Evolutionary conservation across 305 asterid species (phyloP).

Genomic region (Fraxinus greggii): DNA sequence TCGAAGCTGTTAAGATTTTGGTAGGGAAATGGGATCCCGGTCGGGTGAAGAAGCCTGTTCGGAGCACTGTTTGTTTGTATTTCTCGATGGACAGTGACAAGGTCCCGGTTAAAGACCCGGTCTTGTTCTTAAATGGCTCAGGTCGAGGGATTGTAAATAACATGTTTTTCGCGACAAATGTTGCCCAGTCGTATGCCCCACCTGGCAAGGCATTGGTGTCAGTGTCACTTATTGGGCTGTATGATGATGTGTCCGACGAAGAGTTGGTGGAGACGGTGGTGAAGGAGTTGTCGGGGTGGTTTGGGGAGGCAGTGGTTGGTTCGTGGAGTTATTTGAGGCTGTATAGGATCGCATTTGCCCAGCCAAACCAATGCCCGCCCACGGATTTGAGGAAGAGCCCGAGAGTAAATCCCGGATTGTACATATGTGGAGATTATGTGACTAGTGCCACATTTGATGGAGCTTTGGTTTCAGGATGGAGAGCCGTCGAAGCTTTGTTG

Average conservation of each 20-base stretch:
- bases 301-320: constrained; percentile 53
- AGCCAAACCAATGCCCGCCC: constrained; percentile 91
- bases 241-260: constrained; percentile 47
- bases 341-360: constrained; percentile 73
- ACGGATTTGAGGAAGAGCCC: constrained; percentile 74
- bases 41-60: constrained; percentile 47
- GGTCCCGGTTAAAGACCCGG: constrained; percentile 70
- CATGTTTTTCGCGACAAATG: constrained; percentile 88
- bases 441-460: constrained; percentile 93
- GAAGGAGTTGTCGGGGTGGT: constrained; percentile 73
- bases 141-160: constrained; percentile 79
- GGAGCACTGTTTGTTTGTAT: constrained; percentile 81
- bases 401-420: constrained; percentile 51
- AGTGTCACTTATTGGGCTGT: constrained; percentile 65
- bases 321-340: constrained; percentile 67
- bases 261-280: constrained; percentile 60
- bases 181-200: constrained; percentile 76
- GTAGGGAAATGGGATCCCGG: constrained; percentile 33
- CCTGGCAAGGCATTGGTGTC: constrained; percentile 75
- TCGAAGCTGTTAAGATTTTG: constrained; percentile 59
- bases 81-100: constrained; percentile 52
- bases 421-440: constrained; percentile 84
- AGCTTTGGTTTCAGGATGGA: constrained; percentile 87
- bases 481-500: constrained; percentile 81
- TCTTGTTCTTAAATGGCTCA: constrained; percentile 74